A percentile compares a stretch with the other conserved stretches of the same genome.
These are phyloP conservation scores for Breviolum minutum DNA, from an alignment of 73 alveolate genomes.

Conservation along the genomic window DNA sequence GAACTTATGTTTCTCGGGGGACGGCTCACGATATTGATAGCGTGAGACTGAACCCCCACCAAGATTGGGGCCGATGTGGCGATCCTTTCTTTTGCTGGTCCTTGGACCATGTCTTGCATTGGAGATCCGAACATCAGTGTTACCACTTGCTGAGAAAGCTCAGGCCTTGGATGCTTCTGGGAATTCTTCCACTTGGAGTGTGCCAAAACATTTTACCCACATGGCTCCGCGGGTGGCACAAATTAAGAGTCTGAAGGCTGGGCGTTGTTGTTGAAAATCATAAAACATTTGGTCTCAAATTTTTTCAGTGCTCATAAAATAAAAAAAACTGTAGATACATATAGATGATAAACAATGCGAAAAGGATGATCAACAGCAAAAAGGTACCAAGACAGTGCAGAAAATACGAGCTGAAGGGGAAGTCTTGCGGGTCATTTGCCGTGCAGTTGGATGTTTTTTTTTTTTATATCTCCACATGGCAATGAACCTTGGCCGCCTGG, in stretches of 20 bases:
- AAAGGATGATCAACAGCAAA: too few species aligned
- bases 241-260: not conserved
- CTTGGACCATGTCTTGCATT: not conserved
- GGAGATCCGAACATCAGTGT: not conserved
- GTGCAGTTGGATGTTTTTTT: not conserved
- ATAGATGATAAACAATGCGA: too few species aligned
- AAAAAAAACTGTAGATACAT: too few species aligned
- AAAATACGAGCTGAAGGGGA: too few species aligned
- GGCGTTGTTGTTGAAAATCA: too few species aligned
- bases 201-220: not conserved
- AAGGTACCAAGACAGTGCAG: too few species aligned
- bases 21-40: too few species aligned
- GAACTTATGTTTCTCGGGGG: too few species aligned
- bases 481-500: not conserved
- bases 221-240: not conserved
- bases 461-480: not conserved
- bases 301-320: too few species aligned
- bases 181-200: not conserved
- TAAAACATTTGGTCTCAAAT: too few species aligned
- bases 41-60: not conserved
- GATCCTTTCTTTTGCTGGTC: not conserved
- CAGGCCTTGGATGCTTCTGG: too few species aligned
- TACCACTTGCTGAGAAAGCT: not conserved
- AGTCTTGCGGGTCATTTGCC: not conserved
- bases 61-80: not conserved